Evolutionary conservation across 1,284 basidiomycete species (phyloP).

Genomic region (Pisolithus thermaeus): DNA sequence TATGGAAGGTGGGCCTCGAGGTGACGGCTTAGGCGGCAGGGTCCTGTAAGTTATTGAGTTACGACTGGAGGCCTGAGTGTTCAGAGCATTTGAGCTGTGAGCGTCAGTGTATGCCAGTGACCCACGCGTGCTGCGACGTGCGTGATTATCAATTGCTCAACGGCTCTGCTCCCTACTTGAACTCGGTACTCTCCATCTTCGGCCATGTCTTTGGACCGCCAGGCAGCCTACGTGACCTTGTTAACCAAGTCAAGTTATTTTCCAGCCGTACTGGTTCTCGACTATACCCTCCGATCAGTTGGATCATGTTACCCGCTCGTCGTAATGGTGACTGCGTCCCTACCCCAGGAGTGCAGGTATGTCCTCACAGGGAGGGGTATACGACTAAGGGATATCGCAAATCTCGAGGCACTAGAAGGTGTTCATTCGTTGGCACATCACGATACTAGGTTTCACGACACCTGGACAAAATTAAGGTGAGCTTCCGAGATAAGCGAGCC

Average conservation of each 20-base stretch:
- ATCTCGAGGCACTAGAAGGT: constrained; percentile 51
- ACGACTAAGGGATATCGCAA: constrained; percentile 51
- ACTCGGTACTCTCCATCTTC: not conserved
- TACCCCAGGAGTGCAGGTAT: constrained; percentile 50
- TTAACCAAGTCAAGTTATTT: constrained; percentile 68
- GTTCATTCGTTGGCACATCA: constrained; percentile 43
- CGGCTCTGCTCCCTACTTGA: too few species aligned
- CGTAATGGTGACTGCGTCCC: constrained; percentile 68
- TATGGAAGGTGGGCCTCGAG: too few species aligned
- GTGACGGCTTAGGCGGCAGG: too few species aligned
- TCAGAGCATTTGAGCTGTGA: too few species aligned
- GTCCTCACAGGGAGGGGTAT: constrained; percentile 55
- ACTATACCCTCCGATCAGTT: constrained; percentile 59
- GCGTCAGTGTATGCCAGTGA: too few species aligned
- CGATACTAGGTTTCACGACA: constrained; percentile 74
- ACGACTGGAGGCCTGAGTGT: too few species aligned
- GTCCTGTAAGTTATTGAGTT: too few species aligned
- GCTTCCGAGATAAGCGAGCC: constrained; percentile 6
- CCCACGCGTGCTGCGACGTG: too few species aligned
- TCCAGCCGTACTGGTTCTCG: constrained; percentile 68
- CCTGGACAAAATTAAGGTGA: constrained; percentile 88
- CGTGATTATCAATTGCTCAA: too few species aligned
- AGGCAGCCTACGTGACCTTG: constrained; percentile 54
- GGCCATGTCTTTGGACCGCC: constrained; percentile 23
- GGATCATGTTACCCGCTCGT: constrained; percentile 74